These are phyloP conservation scores for Crotalaria pallida DNA, from an alignment of 306 rosid species.

Conservation along the genomic window DNA sequence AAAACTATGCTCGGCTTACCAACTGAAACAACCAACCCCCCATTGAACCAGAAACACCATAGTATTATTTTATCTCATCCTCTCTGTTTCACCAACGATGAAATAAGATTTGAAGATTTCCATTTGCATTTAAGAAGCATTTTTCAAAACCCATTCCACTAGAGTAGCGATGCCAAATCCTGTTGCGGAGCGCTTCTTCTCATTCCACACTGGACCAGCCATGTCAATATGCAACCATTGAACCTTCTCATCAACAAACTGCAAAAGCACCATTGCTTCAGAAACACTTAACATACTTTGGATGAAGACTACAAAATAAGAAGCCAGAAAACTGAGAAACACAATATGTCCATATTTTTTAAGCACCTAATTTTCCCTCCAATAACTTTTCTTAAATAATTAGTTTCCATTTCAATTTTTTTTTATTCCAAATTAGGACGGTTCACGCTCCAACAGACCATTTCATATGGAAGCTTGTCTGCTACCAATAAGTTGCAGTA, in stretches of 20 bases:
- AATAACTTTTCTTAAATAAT: background rate
- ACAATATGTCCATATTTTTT: background rate
- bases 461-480: background rate
- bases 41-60: slow-evolving; percentile 19
- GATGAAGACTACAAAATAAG: background rate
- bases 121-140: slow-evolving; percentile 40
- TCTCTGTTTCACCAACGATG: background rate
- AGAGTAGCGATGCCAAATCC: slow-evolving; percentile 86
- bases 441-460: background rate
- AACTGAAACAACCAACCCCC: slow-evolving; percentile 3
- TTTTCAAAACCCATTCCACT: slow-evolving; percentile 94
- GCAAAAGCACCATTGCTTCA: slow-evolving; percentile 29
- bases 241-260: slow-evolving; percentile 98
- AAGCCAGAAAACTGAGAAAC: background rate
- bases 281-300: background rate
- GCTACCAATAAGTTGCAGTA: background rate
- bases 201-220: slow-evolving; percentile 88
- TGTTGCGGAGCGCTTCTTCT: slow-evolving; percentile 70
- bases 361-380: background rate
- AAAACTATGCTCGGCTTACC: background rate
- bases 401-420: background rate
- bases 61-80: slow-evolving; percentile 9
- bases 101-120: background rate
- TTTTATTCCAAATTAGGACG: background rate
- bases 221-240: slow-evolving; percentile 96